Evolutionary conservation across 2,329 filamentous ascomycete genomes (phyloP).

Genomic region (Fusarium tupiense): DNA sequence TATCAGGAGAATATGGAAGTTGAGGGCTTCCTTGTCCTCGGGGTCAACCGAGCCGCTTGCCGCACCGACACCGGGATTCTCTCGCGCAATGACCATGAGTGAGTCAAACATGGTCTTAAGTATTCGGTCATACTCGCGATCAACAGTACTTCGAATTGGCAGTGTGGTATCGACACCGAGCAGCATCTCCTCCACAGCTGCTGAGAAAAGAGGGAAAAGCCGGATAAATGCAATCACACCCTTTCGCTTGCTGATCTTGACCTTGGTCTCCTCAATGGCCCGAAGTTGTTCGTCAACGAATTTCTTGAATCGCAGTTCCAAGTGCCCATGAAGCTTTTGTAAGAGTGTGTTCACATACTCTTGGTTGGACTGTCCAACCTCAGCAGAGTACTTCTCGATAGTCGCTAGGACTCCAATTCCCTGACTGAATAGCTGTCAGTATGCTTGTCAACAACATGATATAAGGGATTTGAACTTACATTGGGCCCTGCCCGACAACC

Average conservation of each 20-base stretch:
- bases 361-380: slow-evolving; percentile 89
- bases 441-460: neutral
- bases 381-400: slow-evolving; percentile 80
- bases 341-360: slow-evolving; percentile 86
- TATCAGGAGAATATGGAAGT: slow-evolving; percentile 96
- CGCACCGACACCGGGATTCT: slow-evolving; percentile 65
- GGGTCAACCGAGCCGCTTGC: slow-evolving; percentile 60
- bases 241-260: slow-evolving; percentile 98
- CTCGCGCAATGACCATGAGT: slow-evolving; percentile 88
- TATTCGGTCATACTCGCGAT: slow-evolving; percentile 87
- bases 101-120: slow-evolving; percentile 98
- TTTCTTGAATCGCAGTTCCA: slow-evolving; percentile 81
- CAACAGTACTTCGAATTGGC: slow-evolving; percentile 78
- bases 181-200: slow-evolving; percentile 86
- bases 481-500: slow-evolving; percentile 80
- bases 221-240: slow-evolving; percentile 96
- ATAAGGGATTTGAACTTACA: slow-evolving; percentile 65
- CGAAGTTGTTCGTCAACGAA: slow-evolving; percentile 96
- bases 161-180: slow-evolving; percentile 64
- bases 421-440: slow-evolving; percentile 68
- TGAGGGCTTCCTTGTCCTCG: slow-evolving; percentile 96
- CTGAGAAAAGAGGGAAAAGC: slow-evolving; percentile 88
- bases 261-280: slow-evolving; percentile 96
- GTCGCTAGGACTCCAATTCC: slow-evolving; percentile 86
- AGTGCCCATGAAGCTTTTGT: slow-evolving; percentile 79